Evolutionary conservation across 768 basidiomycete genomes (phyloP).

Genomic region (Tricholoma terreum): DNA sequence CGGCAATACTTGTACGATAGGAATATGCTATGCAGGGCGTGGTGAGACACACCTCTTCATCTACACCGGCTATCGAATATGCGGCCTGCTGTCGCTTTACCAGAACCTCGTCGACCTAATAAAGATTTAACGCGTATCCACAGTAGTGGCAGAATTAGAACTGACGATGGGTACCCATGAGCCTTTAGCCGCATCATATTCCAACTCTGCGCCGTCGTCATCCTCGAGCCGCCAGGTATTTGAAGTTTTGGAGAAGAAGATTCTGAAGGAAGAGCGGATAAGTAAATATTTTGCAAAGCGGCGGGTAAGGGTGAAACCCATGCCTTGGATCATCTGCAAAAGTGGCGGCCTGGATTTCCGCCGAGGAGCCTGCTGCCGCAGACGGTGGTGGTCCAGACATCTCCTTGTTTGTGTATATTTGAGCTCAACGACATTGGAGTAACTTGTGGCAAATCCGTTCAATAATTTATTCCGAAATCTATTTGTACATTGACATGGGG

Average conservation of each 20-base stretch:
- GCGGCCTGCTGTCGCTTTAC: slow-evolving; percentile 91
- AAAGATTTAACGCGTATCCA: slow-evolving; percentile 7
- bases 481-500: slow-evolving; percentile 72
- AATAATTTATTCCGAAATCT: slow-evolving; percentile 4
- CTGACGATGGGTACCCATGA: slow-evolving; percentile 85
- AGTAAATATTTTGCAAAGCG: slow-evolving; percentile 16
- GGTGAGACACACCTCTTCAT: slow-evolving; percentile 68
- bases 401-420: slow-evolving; percentile 42
- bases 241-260: slow-evolving; percentile 73
- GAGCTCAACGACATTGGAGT: slow-evolving; percentile 12
- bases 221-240: slow-evolving; percentile 89
- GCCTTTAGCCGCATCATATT: slow-evolving; percentile 76
- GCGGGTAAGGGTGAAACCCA: slow-evolving; percentile 16
- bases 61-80: slow-evolving; percentile 89
- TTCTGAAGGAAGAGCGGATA: slow-evolving; percentile 35
- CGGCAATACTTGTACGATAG: slow-evolving; percentile 8
- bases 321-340: slow-evolving; percentile 80
- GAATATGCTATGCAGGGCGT: background rate
- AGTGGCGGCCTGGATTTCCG: slow-evolving; percentile 55
- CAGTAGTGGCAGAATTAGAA: background rate
- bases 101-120: slow-evolving; percentile 85
- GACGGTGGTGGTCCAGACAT: slow-evolving; percentile 50
- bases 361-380: slow-evolving; percentile 50
- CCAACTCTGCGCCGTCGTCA: slow-evolving; percentile 86
- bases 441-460: background rate